Base-by-base conservation (phyloP, 2,329 filamentous ascomycete species). In the Emericellopsis cladophorae region DNA sequence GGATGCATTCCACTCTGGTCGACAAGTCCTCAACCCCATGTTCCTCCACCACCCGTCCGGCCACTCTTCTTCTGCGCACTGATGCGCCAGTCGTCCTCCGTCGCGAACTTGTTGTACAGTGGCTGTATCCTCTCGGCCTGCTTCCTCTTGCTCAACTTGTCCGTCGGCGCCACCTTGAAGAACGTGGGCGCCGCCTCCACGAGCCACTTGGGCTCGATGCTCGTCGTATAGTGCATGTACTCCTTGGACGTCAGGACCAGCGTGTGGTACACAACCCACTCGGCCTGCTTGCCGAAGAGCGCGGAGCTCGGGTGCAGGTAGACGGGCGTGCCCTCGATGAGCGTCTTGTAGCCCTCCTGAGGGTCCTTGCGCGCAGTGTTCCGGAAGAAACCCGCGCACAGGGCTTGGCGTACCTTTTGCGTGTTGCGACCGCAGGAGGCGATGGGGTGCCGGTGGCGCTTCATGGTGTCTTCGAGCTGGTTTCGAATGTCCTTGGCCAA, bases 151-250 rank as follows among this genome's bases (percentile, higher is more conserved):
- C 83, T 90, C 53, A 98, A 62, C 42, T 77, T 72, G 56, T 95
- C 87, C 31, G 83, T 90, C 1, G 85, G 80, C 15, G 92, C 90
- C 5, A 96, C 87, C 72, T 94, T 95, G 78, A 96, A 98, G 68
- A 96, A 98, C 0, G 88, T 95, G 9, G 93, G 92, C n/a, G 93
- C 92, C 11, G 89, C 90, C 53, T 95, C 89, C 1, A 96, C 88
- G 18, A 98, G 74, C 79, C 79, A 83, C 55, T 94, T 95, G 8
- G 92, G 90, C 63, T 98, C 92, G 53, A 98, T 96, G 4, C 76
- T 76, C 4, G 87, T 95, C 12, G 88, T 92, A 56, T 78, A 85
- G 54, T 95, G 89, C 92, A 98, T 96, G 62, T 96, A 98, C 65
- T 98, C 92, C 65, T 94, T 90, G 21, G 84, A 93, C 21, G 92